Evolutionary conservation across 2,329 filamentous ascomycete species (phyloP).

Genomic region (Fusarium nisikadoi): DNA sequence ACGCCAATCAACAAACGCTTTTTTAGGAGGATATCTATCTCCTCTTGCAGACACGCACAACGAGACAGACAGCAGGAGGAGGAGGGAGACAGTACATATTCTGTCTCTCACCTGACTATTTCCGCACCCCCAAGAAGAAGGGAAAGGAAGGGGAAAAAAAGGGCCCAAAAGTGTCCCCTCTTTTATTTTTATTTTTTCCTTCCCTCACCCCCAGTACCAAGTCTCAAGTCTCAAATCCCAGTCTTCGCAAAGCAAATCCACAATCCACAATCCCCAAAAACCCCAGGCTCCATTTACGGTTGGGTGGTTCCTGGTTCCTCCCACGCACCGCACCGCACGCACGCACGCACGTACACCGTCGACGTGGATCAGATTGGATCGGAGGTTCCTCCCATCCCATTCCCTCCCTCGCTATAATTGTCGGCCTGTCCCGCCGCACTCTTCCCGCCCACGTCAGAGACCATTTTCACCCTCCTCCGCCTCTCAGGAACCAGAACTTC

Average conservation of each 20-base stretch:
- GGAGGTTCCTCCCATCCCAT: slow-evolving; percentile 35
- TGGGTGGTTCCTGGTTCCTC: slow-evolving; percentile 41
- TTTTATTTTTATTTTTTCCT: slow-evolving; percentile 23
- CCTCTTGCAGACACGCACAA: slow-evolving; percentile 17
- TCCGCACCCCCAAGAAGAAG: slow-evolving; percentile 33
- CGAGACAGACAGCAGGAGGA: slow-evolving; percentile 2
- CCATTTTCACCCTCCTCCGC: slow-evolving; percentile 30
- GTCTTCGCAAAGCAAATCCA: slow-evolving; percentile 30
- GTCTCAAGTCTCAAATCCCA: slow-evolving; percentile 32
- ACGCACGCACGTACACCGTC: slow-evolving; percentile 1
- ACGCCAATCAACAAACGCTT: background rate
- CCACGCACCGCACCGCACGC: slow-evolving; percentile 13
- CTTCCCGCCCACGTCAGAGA: slow-evolving; percentile 41
- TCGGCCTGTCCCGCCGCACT: slow-evolving; percentile 41
- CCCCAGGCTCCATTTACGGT: slow-evolving; percentile 38
- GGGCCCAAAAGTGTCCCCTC: slow-evolving; percentile 33
- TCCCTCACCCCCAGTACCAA: slow-evolving; percentile 32
- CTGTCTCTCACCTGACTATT: slow-evolving; percentile 39
- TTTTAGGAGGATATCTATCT: slow-evolving; percentile 15
- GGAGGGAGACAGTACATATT: slow-evolving; percentile 22
- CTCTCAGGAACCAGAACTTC: slow-evolving; percentile 28
- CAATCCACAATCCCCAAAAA: slow-evolving; percentile 38
- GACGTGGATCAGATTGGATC: slow-evolving; percentile 38
- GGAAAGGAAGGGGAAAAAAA: slow-evolving; percentile 9
- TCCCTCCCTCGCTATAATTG: slow-evolving; percentile 40